Evolutionary conservation across 257 asterid species (phyloP).

Genomic region (Capsicum baccatum): DNA sequence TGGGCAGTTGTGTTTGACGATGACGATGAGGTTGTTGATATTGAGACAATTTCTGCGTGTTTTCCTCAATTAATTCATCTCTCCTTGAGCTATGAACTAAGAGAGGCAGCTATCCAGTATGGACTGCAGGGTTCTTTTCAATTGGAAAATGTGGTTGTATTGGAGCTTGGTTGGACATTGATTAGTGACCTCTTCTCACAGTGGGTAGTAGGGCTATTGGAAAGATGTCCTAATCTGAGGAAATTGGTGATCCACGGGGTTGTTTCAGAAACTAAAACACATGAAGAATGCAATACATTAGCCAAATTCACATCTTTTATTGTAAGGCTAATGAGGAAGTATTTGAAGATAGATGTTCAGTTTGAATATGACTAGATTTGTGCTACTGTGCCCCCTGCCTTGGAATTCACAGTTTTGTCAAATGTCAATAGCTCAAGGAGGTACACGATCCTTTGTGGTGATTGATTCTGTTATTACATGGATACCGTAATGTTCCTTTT

Average conservation of each 20-base stretch:
- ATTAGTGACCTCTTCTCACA: conserved; percentile 69
- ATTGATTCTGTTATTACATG: conserved; percentile 2
- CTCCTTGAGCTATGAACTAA: conserved; percentile 76
- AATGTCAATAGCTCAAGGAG: conserved; percentile 28
- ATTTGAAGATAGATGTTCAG: conserved; percentile 69
- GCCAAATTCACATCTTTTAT: conserved; percentile 76
- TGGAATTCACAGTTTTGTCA: neutral
- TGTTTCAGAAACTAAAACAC: conserved; percentile 89
- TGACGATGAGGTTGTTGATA: conserved; percentile 84
- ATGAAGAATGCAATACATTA: conserved; percentile 75
- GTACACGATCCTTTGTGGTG: conserved; percentile 26
- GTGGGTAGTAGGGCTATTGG: conserved; percentile 81
- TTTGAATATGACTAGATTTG: conserved; percentile 69
- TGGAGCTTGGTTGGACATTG: conserved; percentile 95
- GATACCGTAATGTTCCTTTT: neutral
- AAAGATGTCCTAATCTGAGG: conserved; percentile 72
- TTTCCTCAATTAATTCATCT: conserved; percentile 75
- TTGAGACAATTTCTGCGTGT: conserved; percentile 80
- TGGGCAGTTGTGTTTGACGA: conserved; percentile 96
- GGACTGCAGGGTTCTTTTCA: conserved; percentile 74
- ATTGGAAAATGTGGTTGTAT: conserved; percentile 70
- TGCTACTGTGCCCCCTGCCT: neutral
- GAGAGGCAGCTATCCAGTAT: conserved; percentile 69
- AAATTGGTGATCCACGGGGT: conserved; percentile 81
- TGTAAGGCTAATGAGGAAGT: conserved; percentile 77